A percentile compares a stretch with the other conserved stretches of the same genome.
Conservation (phyloP, 495 filamentous ascomycete genomes). For the Aspergillus funiculosus region DNA sequence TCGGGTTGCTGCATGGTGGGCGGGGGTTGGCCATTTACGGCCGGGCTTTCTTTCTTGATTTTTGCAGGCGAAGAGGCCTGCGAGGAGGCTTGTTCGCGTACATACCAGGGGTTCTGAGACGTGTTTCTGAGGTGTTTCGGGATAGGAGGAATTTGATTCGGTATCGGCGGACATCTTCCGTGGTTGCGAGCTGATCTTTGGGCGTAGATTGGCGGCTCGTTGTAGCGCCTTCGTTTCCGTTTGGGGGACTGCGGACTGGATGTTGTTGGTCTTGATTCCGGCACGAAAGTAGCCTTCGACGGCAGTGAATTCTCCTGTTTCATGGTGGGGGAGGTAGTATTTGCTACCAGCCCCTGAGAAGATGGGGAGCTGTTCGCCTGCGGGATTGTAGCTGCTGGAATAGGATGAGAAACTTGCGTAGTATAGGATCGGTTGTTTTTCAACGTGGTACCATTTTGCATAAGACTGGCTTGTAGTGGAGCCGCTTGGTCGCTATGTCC, state of each 20-base stretch:
- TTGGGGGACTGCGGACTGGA: conserved; percentile 28
- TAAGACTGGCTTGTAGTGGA: conserved; percentile 15
- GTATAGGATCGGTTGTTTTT: conserved; percentile 24
- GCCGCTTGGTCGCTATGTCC: conserved; percentile 17
- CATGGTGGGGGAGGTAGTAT: conserved; percentile 11
- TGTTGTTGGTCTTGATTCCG: conserved; percentile 12
- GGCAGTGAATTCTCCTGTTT: conserved; percentile 6
- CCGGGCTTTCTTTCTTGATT: conserved; percentile 10
- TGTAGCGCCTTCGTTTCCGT: conserved; percentile 36
- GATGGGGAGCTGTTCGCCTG: conserved; percentile 34
- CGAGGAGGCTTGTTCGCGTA: conserved; percentile 26
- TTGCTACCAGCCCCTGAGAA: conserved; percentile 10
- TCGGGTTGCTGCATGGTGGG: conserved; percentile 15
- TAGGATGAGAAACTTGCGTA: conserved; percentile 11
- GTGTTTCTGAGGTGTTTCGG: conserved; percentile 30
- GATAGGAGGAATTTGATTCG: conserved; percentile 31
- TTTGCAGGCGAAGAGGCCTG: conserved; percentile 14
- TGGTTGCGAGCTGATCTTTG: conserved; percentile 34
- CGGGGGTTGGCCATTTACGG: conserved; percentile 9
- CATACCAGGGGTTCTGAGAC: conserved; percentile 22
- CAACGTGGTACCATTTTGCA: conserved; percentile 26
- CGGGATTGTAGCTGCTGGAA: conserved; percentile 13
- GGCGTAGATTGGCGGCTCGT: conserved; percentile 45
- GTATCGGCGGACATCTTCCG: conserved; percentile 35
- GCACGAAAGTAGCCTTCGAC: conserved; percentile 26